Evolutionary conservation across 2,329 filamentous ascomycete species (phyloP), one percentile per base, ranked within the genome.

Genomic region (Alternaria sp.): DNA sequence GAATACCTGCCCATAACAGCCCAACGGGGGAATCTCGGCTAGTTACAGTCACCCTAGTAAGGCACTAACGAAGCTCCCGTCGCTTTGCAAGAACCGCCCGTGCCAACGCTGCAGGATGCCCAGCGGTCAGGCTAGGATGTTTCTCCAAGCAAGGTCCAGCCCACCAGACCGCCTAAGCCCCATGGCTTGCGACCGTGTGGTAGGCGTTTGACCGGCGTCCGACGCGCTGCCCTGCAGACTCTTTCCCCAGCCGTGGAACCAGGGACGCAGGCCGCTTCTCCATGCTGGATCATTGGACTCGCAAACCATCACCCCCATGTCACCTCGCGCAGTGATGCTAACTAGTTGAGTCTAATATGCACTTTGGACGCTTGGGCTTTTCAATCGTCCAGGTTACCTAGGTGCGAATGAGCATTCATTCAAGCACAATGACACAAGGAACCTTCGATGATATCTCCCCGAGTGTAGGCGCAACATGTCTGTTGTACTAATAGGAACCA

Each of bases 301-400:
- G 40, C 46, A 6, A 47, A 26, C 43, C 61, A 57, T 65, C 67
- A 64, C 60, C 61, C 66, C 54, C 61, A 69, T 67, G 74, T 71
- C 69, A 67, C 69, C 65, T 63, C 49, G 43, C 64, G 64, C 68
- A 70, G 68, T 69, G 65, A 67, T 59, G 68, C 64, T 68, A 74
- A 66, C 75, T 76, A 78, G 75, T 65, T 54, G 57, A 68, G 57
- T 68, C 72, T 70, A 77, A 74, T 67, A 61, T 74, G 76, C 75
- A 73, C 71, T 67, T 75, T 74, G 60, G 69, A 72, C 74, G 69
- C 74, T 77, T 77, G 73, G 75, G 70, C 69, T 58, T 65, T 70
- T 70, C 71, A 68, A 54, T 77, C 63, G 69, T 74, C 73, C 61
- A 73, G 69, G 72, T 76, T 75, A 71, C 74, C 72, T 67, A 69